These are phyloP conservation scores for Huiozyma sinensis DNA, from an alignment of 805 yeast species.

Conservation along the genomic window DNA sequence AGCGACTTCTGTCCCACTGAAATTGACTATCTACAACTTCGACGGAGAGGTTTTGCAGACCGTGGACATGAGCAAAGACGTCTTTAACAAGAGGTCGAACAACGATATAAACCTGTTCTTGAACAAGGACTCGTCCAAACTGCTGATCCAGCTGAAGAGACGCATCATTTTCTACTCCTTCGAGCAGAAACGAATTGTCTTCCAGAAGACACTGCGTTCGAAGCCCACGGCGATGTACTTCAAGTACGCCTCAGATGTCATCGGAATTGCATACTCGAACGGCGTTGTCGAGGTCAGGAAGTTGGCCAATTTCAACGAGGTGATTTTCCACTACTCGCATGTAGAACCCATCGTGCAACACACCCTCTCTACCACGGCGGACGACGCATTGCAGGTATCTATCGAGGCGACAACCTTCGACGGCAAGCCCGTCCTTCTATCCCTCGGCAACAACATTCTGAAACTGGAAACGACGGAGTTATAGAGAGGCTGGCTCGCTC, in stretches of 20 bases:
- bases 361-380: neutral
- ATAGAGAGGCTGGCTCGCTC: neutral
- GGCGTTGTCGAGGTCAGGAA: constrained; percentile 19
- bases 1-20: constrained; percentile 13
- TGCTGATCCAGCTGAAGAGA: constrained; percentile 17
- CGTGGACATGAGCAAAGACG: constrained; percentile 11
- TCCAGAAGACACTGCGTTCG: constrained; percentile 7
- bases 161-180: constrained; percentile 22
- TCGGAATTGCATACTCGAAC: constrained; percentile 13
- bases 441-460: constrained; percentile 6
- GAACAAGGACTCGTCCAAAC: constrained; percentile 24
- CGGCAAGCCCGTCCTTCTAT: constrained; percentile 5
- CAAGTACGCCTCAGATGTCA: constrained; percentile 7
- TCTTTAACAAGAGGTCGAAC: constrained; percentile 3
- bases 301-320: constrained; percentile 10
- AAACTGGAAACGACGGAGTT: constrained; percentile 6
- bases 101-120: constrained; percentile 9
- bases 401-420: constrained; percentile 7
- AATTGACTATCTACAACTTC: constrained; percentile 20
- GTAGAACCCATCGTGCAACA: constrained; percentile 2
- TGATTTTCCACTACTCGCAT: constrained; percentile 10
- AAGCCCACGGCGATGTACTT: constrained; percentile 9
- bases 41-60: constrained; percentile 20
- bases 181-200: constrained; percentile 20
- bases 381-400: neutral